Percentiles rank a stretch among this genome's conserved stretches.
phyloP scores from a whole-genome alignment of 352 stramenopile genomes.

The Globisporangium radiosum region DNA sequence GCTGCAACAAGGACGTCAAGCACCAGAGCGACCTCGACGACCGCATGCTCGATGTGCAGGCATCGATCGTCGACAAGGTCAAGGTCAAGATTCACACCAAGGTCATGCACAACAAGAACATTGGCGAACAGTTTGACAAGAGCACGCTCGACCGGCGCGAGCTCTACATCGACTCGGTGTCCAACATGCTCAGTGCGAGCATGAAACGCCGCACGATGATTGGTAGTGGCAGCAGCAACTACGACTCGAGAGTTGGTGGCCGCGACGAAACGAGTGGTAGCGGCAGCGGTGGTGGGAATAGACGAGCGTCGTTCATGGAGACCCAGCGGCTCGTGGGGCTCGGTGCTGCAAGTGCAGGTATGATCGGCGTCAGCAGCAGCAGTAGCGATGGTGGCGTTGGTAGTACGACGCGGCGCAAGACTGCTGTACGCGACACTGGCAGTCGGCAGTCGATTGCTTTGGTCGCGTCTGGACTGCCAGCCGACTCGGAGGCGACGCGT shows the following conservation, averaged over 20 bases:
- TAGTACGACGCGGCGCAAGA: conserved; percentile 20
- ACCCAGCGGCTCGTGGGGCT: conserved; percentile 33
- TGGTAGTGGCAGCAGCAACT: conserved; percentile 7
- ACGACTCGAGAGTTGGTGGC: background rate
- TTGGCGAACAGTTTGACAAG: conserved; percentile 84
- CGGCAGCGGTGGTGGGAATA: no score
- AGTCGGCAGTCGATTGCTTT: conserved; percentile 21
- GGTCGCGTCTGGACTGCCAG: conserved; percentile 19
- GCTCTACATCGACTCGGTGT: conserved; percentile 73
- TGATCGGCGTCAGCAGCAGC: background rate
- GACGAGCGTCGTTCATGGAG: conserved; percentile 32
- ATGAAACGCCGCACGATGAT: conserved; percentile 65
- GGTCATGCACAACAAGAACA: conserved; percentile 89
- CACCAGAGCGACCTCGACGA: conserved; percentile 41
- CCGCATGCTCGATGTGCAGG: conserved; percentile 63
- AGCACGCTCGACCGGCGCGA: conserved; percentile 67
- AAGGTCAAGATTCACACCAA: conserved; percentile 73
- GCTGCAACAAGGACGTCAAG: conserved; percentile 57
- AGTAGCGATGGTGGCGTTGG: conserved; percentile 4
- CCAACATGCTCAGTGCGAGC: conserved; percentile 69
- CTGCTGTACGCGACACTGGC: conserved; percentile 10
- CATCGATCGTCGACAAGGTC: conserved; percentile 62
- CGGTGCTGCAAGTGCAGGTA: conserved; percentile 3
- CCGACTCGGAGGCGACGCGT: conserved; percentile 22
- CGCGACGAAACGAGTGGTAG: conserved; percentile 11